phyloP scores from a whole-genome alignment of 805 yeast species.

The Komagataella mondaviorum region DNA sequence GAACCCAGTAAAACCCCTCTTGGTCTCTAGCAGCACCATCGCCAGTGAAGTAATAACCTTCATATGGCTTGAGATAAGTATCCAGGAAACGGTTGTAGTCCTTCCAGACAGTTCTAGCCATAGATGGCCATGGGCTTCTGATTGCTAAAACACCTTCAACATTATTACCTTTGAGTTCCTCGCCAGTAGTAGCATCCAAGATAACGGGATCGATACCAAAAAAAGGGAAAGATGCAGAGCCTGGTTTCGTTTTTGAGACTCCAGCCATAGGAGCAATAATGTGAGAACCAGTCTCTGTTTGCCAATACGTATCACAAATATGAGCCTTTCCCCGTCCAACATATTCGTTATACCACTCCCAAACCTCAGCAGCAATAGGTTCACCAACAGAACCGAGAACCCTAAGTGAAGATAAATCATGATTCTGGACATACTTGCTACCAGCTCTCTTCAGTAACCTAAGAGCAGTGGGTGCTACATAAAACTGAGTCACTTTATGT shows the following conservation, averaged over 20 bases:
- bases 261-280: constrained; percentile 67
- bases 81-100: constrained; percentile 66
- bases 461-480: constrained; percentile 77
- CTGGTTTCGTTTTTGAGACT: constrained; percentile 72
- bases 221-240: constrained; percentile 76
- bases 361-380: constrained; percentile 74
- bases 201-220: constrained; percentile 68
- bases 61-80: constrained; percentile 73
- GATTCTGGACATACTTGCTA: constrained; percentile 42
- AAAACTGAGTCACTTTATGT: constrained; percentile 64
- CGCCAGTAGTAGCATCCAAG: constrained; percentile 63
- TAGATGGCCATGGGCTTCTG: constrained; percentile 70
- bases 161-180: constrained; percentile 51
- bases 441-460: constrained; percentile 70
- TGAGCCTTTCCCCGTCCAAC: constrained; percentile 62
- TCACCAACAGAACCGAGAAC: constrained; percentile 77
- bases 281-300: constrained; percentile 79
- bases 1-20: constrained; percentile 77
- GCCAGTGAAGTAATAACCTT: constrained; percentile 75
- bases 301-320: constrained; percentile 81
- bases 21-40: constrained; percentile 83
- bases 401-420: constrained; percentile 52
- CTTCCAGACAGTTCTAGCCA: constrained; percentile 73
- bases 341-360: constrained; percentile 75
- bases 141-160: constrained; percentile 76